Evolutionary conservation across 129 eudicot genomes (phyloP).

Genomic region (Flaveria brownii): DNA sequence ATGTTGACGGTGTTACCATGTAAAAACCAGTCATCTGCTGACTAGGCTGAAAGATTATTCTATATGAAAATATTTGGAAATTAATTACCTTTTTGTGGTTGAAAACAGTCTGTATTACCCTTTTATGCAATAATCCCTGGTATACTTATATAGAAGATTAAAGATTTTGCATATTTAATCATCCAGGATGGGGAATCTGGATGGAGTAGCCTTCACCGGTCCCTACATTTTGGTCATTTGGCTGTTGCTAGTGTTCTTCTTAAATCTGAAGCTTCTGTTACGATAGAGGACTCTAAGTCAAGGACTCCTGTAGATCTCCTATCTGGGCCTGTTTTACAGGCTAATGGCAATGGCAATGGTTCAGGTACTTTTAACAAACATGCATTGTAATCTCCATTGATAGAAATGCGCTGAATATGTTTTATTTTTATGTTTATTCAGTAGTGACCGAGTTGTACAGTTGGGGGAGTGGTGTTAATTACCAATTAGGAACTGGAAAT

Average conservation of each 20-base stretch:
- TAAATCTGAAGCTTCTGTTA: constrained; percentile 76
- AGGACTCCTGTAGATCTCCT: constrained; percentile 86
- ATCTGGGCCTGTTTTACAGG: constrained; percentile 82
- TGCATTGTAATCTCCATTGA: not conserved
- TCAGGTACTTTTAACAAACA: constrained; percentile 51
- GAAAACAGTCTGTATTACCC: not conserved
- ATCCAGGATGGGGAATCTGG: constrained; percentile 98
- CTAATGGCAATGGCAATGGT: constrained; percentile 52
- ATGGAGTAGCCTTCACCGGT: constrained; percentile 97
- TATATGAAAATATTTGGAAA: not conserved
- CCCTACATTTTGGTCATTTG: constrained; percentile 95
- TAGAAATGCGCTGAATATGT: constrained; percentile 18
- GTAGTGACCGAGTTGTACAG: constrained; percentile 91
- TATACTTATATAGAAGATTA: not conserved
- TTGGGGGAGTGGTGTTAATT: constrained; percentile 99
- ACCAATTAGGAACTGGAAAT: constrained; percentile 98
- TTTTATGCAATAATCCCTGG: not conserved
- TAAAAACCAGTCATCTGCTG: not conserved
- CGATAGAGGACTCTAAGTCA: constrained; percentile 77
- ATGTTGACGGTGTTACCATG: constrained; percentile 3
- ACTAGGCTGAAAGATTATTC: not conserved
- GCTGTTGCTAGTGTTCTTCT: constrained; percentile 88
- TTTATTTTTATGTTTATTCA: constrained; percentile 30
- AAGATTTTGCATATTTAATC: not conserved
- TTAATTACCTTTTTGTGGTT: not conserved